Evolutionary conservation across 1,139 yeast species (phyloP), one percentile per base, ranked within the genome.

Genomic region (Hanseniaspora sp.): DNA sequence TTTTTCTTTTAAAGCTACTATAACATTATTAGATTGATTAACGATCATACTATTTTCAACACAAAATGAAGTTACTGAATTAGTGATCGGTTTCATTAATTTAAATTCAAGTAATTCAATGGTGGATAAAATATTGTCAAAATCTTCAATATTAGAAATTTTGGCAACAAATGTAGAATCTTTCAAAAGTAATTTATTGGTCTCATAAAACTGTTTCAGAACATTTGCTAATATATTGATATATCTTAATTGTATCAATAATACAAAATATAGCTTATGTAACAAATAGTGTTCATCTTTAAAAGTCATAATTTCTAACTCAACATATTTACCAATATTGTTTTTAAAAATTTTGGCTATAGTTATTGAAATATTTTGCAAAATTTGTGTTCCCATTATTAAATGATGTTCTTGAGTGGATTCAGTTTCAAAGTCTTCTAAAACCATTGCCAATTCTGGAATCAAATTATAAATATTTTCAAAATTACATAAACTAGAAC

Each of bases 1-100:
- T n/a, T 39, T 44, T 13, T 51, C 35, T 28, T 44, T 51, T 29
- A 51, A 33, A 8, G n/a, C 31, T 33, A 38, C 13, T 11, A 51
- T 23, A 11, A 51, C 48, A 18, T 15, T n/a, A 2, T 13, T 2
- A 12, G 47, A 38, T 34, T 44, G 48, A 23, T 51, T 51, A 7
- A 51, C 48, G 15, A 51, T 13, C 48, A 51, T 51, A 23, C 54
- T 51, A 23, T 51, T 38, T 23, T 51, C 48, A 28, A 51, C 37
- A 45, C 54, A 51, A 39, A 44, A 51, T 13, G 46, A 42, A 6
- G 29, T 34, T 7, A 47, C 35, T 7, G 33, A 2, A 11, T 23
- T 39, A 5, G 23, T 44, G 12, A 17, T 4, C 28, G 54, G 54
- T 1, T 17, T 39, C 11, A 39, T 6, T 9, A 51, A 13, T 15